phyloP scores from a whole-genome alignment of 176 grass and related monocot genomes.

The Canna indica region DNA sequence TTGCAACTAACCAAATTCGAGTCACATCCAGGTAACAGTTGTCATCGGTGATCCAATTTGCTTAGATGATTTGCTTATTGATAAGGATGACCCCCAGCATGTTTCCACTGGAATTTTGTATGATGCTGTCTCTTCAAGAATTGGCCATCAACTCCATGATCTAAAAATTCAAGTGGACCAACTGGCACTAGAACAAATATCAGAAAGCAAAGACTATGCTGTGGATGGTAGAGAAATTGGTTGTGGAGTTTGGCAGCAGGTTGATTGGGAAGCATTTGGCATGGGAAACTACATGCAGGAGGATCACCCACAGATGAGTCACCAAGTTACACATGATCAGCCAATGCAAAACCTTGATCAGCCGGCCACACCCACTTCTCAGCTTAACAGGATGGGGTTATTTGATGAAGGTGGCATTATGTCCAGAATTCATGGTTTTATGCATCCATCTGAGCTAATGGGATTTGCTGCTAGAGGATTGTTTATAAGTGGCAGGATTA shows the following conservation, averaged over 20 bases:
- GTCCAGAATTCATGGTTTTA: constrained; percentile 41
- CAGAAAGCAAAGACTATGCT: constrained; percentile 23
- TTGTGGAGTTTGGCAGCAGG: constrained; percentile 52
- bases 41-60: constrained; percentile 82
- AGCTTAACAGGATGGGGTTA: not conserved
- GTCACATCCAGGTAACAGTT: constrained; percentile 70
- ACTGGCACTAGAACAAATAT: constrained; percentile 39
- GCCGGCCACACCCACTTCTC: constrained; percentile 1
- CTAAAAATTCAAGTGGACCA: constrained; percentile 54
- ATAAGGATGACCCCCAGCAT: constrained; percentile 33
- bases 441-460: constrained; percentile 60
- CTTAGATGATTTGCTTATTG: constrained; percentile 53
- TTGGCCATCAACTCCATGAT: constrained; percentile 53
- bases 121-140: constrained; percentile 60
- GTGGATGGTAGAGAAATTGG: constrained; percentile 11
- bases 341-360: not conserved
- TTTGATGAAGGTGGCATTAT: constrained; percentile 22
- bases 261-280: constrained; percentile 89
- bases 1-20: not conserved
- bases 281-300: constrained; percentile 52
- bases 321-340: constrained; percentile 14
- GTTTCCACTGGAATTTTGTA: constrained; percentile 55
- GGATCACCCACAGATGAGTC: constrained; percentile 11
- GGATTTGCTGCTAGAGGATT: constrained; percentile 72
- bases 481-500: constrained; percentile 45